A percentile compares a stretch with the other conserved stretches of the same genome.
Evolutionary conservation across 176 grass and related monocot species (phyloP).

Genomic region (Oryza australiensis): DNA sequence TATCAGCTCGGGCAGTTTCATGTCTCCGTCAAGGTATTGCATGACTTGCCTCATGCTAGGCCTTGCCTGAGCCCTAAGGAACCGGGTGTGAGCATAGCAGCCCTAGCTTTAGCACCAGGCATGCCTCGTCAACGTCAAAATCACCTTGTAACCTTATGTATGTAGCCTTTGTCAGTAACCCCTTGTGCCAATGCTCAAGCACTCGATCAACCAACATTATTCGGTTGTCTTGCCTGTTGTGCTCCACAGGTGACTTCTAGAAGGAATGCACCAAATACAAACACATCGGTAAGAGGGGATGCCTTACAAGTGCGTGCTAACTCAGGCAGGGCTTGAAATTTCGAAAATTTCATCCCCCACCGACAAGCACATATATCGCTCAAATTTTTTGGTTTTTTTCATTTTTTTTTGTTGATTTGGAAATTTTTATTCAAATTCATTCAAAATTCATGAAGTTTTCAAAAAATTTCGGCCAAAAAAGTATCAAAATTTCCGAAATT

Average conservation of each 20-base stretch:
- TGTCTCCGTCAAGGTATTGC: constrained; percentile 19
- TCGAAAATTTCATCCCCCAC: too few relatives aligned
- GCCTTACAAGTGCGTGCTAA: too few relatives aligned
- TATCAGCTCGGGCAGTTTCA: background rate
- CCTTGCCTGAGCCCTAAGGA: background rate
- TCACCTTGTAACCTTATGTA: background rate
- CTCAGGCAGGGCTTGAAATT: too few relatives aligned
- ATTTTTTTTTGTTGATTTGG: too few relatives aligned
- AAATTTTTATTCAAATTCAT: too few relatives aligned
- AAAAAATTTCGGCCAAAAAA: too few relatives aligned
- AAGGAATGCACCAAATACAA: constrained; percentile 22
- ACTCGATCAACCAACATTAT: constrained; percentile 16
- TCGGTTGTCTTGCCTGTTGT: background rate
- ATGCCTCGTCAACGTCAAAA: background rate
- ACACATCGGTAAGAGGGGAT: too few relatives aligned
- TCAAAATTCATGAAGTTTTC: too few relatives aligned
- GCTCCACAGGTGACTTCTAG: constrained; percentile 34
- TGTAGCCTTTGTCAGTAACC: background rate
- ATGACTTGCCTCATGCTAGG: constrained; percentile 32
- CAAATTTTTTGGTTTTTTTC: too few relatives aligned
- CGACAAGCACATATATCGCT: too few relatives aligned
- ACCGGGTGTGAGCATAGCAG: constrained; percentile 30
- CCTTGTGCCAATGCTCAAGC: background rate
- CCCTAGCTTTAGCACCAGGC: constrained; percentile 37
- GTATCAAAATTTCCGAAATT: too few relatives aligned